Conservation (phyloP, 202 grass and related monocot species). For the Brachypodium distachyon region DNA sequence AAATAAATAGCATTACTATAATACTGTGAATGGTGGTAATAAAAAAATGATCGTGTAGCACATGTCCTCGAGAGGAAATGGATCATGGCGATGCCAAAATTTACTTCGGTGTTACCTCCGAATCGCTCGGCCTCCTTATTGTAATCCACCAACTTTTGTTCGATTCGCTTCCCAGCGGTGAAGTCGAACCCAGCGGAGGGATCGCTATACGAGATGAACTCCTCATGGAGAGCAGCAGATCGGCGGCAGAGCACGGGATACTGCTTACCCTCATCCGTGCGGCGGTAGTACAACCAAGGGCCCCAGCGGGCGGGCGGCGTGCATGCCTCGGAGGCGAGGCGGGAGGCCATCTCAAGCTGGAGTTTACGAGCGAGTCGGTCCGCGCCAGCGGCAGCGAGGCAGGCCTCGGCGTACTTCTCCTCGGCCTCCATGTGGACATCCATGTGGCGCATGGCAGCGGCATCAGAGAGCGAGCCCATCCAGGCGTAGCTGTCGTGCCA, state of each 20-base stretch:
- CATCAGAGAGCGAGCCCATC: constrained; percentile 74
- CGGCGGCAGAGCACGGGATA: constrained; percentile 77
- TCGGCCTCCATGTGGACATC: constrained; percentile 86
- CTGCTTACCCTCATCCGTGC: constrained; percentile 83
- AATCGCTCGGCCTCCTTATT: constrained; percentile 90
- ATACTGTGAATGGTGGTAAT: too few relatives aligned
- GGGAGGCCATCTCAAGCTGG: constrained; percentile 86
- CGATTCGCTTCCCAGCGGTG: constrained; percentile 77
- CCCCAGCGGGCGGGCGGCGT: constrained; percentile 78
- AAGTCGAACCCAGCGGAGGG: constrained; percentile 85
- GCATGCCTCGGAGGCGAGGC: constrained; percentile 60
- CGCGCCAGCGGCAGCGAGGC: constrained; percentile 45
- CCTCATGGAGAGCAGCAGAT: constrained; percentile 50
- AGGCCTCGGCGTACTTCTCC: constrained; percentile 89
- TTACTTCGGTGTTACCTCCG: constrained; percentile 44
- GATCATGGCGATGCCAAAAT: not conserved
- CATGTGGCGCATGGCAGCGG: constrained; percentile 97
- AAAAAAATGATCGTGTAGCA: too few relatives aligned
- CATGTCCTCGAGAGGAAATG: not conserved
- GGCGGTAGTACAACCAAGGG: constrained; percentile 87
- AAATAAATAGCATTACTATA: too few relatives aligned
- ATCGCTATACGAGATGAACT: constrained; percentile 83
- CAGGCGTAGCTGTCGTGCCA: constrained; percentile 82
- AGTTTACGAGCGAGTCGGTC: constrained; percentile 77
- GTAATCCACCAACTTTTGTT: constrained; percentile 88